Conservation (phyloP, 2,329 filamentous ascomycete species). For the Xylaria sp. region DNA sequence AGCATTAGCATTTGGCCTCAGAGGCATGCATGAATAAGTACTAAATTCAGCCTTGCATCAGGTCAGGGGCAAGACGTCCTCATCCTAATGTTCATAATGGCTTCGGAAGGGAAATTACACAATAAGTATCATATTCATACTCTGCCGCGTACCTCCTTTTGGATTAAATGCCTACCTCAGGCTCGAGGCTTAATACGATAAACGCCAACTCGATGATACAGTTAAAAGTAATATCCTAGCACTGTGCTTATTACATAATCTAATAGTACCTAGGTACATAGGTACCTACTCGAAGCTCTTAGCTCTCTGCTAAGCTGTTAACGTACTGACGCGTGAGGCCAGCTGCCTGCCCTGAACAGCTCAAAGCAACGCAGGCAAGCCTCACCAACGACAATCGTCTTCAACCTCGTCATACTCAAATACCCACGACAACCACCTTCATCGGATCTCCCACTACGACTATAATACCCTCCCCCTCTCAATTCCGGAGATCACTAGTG, state of each 20-base stretch:
- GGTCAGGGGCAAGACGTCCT: background rate
- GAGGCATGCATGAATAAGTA: background rate
- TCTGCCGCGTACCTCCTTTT: background rate
- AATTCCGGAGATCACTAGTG: conserved; percentile 17
- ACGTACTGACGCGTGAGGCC: conserved; percentile 47
- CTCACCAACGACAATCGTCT: conserved; percentile 28
- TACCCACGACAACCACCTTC: conserved; percentile 35
- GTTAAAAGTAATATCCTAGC: no score
- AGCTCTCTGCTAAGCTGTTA: background rate
- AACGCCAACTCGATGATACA: no score
- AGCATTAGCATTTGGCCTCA: background rate
- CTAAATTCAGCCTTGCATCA: background rate
- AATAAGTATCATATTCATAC: background rate
- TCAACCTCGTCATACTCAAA: conserved; percentile 27
- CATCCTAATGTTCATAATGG: background rate
- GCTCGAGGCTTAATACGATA: no score
- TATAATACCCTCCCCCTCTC: conserved; percentile 19
- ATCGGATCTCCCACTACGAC: conserved; percentile 3
- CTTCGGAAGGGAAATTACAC: background rate
- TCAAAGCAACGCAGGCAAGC: conserved; percentile 20
- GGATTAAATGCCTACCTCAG: no score
- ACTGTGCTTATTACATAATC: background rate
- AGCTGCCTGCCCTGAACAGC: conserved; percentile 48
- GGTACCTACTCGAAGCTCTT: background rate
- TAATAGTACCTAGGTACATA: background rate